These are phyloP conservation scores for Brasenia schreberi DNA, from an alignment of 164 flowering plant species.

Conservation along the genomic window DNA sequence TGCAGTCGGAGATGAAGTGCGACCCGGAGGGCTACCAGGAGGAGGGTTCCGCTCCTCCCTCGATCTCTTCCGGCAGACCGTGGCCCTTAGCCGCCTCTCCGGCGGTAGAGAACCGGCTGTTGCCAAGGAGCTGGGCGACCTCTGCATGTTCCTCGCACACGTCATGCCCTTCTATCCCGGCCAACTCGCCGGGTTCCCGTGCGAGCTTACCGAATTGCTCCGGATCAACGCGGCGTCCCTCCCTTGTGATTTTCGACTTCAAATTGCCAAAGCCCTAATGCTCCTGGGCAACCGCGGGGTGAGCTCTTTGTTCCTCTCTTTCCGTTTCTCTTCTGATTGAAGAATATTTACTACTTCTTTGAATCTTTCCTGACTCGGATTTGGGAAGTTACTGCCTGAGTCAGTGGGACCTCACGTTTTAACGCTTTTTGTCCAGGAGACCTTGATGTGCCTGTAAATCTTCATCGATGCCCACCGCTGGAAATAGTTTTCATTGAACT, in stretches of 20 bases:
- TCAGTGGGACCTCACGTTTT: too few relatives aligned
- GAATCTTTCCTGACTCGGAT: too few relatives aligned
- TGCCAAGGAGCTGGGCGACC: slow-evolving; percentile 63
- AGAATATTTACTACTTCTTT: too few relatives aligned
- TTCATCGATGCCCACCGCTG: too few relatives aligned
- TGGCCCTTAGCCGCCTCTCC: slow-evolving; percentile 40
- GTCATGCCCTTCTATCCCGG: slow-evolving; percentile 64
- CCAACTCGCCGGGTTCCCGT: slow-evolving; percentile 44
- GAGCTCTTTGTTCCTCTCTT: background rate
- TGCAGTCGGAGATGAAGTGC: slow-evolving; percentile 78
- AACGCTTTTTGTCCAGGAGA: too few relatives aligned
- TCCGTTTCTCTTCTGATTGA: background rate
- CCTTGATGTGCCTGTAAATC: too few relatives aligned
- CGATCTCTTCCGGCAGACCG: slow-evolving; percentile 56
- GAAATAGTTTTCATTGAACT: too few relatives aligned
- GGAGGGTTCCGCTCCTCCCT: slow-evolving; percentile 68
- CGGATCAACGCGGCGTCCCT: slow-evolving; percentile 32
- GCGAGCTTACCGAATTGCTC: slow-evolving; percentile 41
- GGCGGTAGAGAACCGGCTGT: slow-evolving; percentile 37
- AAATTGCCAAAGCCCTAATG: slow-evolving; percentile 61
- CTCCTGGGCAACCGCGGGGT: slow-evolving; percentile 77
- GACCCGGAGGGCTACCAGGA: slow-evolving; percentile 82
- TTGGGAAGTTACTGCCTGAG: too few relatives aligned
- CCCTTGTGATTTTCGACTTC: slow-evolving; percentile 48
- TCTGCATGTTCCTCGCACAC: slow-evolving; percentile 71